phyloP scores from a whole-genome alignment of 768 basidiomycete genomes.

The Dacryopinax primogenitus region DNA sequence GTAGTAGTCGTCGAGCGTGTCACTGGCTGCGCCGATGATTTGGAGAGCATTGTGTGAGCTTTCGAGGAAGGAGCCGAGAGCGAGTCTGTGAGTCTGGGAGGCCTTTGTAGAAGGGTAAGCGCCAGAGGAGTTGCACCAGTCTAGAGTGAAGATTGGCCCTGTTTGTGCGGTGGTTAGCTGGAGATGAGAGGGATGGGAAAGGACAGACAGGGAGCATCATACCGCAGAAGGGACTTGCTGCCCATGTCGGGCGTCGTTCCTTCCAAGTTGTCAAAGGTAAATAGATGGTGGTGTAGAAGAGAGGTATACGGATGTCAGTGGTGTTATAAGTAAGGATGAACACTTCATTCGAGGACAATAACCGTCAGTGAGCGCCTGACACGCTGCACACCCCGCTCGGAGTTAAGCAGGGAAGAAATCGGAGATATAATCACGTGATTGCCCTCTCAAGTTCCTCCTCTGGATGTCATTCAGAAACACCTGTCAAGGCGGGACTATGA shows the following conservation, averaged over 20 bases:
- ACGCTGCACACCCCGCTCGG: too few species aligned
- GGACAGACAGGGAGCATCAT: constrained; percentile 71
- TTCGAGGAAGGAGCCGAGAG: constrained; percentile 72
- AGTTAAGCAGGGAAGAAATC: too few species aligned
- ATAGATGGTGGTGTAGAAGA: too few species aligned
- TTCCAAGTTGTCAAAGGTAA: too few species aligned
- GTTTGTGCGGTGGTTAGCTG: constrained; percentile 14
- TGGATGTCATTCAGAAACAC: too few species aligned
- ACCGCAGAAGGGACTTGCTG: constrained; percentile 43
- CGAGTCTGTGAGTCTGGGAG: constrained; percentile 71
- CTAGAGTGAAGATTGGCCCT: constrained; percentile 80
- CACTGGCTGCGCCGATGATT: constrained; percentile 66
- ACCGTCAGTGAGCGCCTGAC: too few species aligned
- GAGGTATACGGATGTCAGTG: too few species aligned
- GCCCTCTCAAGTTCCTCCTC: too few species aligned
- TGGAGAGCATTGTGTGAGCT: constrained; percentile 74
- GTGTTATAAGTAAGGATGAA: too few species aligned
- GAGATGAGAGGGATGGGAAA: not conserved
- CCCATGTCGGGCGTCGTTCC: not conserved
- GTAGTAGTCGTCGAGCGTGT: constrained; percentile 77
- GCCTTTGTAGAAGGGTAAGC: constrained; percentile 41
- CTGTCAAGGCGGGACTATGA: too few species aligned
- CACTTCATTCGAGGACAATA: too few species aligned
- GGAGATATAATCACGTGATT: too few species aligned
- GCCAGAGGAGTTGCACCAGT: constrained; percentile 57